phyloP scores from a whole-genome alignment of 805 yeast genomes.

The Yarrowia sp. region DNA sequence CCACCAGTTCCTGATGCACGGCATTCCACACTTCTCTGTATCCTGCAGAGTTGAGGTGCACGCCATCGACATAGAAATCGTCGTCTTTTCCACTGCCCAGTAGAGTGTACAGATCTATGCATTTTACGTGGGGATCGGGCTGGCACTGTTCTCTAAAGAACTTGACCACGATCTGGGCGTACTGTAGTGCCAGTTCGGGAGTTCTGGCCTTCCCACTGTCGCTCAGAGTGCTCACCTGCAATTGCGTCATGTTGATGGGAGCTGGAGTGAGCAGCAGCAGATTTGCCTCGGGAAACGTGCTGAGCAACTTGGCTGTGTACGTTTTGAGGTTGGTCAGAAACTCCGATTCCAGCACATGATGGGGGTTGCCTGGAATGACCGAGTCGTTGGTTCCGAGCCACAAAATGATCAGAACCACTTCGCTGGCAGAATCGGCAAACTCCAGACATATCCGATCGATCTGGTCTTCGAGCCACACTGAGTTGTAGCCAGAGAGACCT shows the following conservation, averaged over 20 bases:
- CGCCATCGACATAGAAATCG: slow-evolving; percentile 19
- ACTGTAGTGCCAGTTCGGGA: slow-evolving; percentile 20
- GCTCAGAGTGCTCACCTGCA: slow-evolving; percentile 23
- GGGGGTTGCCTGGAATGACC: slow-evolving; percentile 39
- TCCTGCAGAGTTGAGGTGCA: slow-evolving; percentile 17
- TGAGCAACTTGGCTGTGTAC: slow-evolving; percentile 25
- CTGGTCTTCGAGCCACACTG: slow-evolving; percentile 16
- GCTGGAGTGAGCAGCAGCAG: slow-evolving; percentile 29
- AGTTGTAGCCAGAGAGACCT: slow-evolving; percentile 15
- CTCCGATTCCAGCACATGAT: slow-evolving; percentile 31
- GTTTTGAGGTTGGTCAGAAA: slow-evolving; percentile 16
- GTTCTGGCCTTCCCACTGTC: slow-evolving; percentile 21
- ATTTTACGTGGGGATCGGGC: slow-evolving; percentile 30
- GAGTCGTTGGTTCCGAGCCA: slow-evolving; percentile 39
- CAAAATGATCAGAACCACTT: slow-evolving; percentile 21
- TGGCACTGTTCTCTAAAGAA: slow-evolving; percentile 13
- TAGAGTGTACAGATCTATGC: slow-evolving; percentile 14
- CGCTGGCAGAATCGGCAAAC: background rate
- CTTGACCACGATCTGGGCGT: slow-evolving; percentile 19
- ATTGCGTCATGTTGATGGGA: slow-evolving; percentile 14
- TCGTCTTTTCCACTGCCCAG: background rate
- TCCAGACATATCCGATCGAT: slow-evolving; percentile 26
- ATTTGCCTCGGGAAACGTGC: slow-evolving; percentile 16
- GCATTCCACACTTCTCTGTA: slow-evolving; percentile 35
- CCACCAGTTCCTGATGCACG: slow-evolving; percentile 15